Percentiles rank a stretch among this genome's conserved stretches.
Conservation (phyloP, 2,329 filamentous ascomycete genomes). For the Diplodia corticola region DNA sequence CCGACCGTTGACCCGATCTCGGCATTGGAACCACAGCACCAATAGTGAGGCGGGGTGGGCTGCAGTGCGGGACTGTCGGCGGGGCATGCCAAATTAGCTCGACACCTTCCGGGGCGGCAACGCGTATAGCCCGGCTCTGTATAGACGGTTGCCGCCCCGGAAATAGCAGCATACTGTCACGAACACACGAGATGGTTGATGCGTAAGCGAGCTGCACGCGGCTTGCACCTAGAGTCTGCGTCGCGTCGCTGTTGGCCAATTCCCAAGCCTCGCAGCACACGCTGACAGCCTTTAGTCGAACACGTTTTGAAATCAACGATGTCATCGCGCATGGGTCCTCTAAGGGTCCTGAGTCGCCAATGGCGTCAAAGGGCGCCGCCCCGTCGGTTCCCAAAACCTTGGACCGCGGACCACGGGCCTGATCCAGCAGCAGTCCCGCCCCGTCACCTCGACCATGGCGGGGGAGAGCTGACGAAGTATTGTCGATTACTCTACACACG, state of each 20-base stretch:
- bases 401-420: not conserved
- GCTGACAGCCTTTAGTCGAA: slow-evolving; percentile 6
- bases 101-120: not conserved
- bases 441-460: not conserved
- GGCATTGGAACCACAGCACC: not conserved
- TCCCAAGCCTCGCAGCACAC: not conserved
- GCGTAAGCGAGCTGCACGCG: slow-evolving; percentile 3
- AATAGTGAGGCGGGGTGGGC: not conserved
- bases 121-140: not conserved
- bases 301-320: not conserved
- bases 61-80: too few relatives aligned
- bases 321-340: slow-evolving; percentile 8
- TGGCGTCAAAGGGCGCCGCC: not conserved
- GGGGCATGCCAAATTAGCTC: not conserved
- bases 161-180: not conserved
- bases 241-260: not conserved
- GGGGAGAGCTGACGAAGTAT: too few relatives aligned
- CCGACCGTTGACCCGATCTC: not conserved
- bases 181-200: not conserved
- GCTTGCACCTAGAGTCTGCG: not conserved
- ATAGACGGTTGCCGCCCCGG: not conserved
- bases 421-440: not conserved
- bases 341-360: not conserved
- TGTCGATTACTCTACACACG: too few relatives aligned
- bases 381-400: not conserved